Base-by-base conservation (phyloP, 371 early-diverging fungal species). In the Catenaria anguillulae region DNA sequence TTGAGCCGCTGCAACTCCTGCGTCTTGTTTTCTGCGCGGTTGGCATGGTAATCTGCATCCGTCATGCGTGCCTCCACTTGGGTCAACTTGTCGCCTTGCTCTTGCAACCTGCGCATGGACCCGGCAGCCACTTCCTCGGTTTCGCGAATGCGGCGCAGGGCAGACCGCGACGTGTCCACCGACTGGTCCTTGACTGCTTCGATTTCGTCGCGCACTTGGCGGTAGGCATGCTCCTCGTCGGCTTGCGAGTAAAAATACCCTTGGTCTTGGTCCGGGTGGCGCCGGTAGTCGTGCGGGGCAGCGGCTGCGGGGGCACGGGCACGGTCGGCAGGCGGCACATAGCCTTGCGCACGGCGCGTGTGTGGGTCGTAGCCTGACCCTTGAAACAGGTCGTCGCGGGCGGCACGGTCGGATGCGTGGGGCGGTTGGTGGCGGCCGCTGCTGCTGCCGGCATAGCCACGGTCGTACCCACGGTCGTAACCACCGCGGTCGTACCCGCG, bases 1-100 rank as follows among this genome's bases (percentile, higher is more conserved):
- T 75, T 72, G 46, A 75, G 64, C 4, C 71, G 62, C 37, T 68
- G 71, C 31, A 77, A 68, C 31, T 74, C 67, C 60, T 70, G 64
- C 23, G 74, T 65, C 59, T 75, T 75, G 60, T 74, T 68, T 50
- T 71, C 73, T 26, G 70, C 56, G 52, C 67, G 63, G 56, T 70
- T 68, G 24, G 71, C 71, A 55, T 71, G 67, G 42, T 64, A 43
- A 4, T 69, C 68, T 26, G 77, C 72, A 26, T 52, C 55, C 26
- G 73, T 71, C 26, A 77, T 66, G 19, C 67, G 63, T 37, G 54
- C n/a, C 55, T 73, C 72, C 52, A 71, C 68, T 15, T 62, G 45
- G 56, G 67, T 36, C 12, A 77, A 66, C 67, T 77, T 75, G 56
- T 76, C 77, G 71, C 12, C 24, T 24, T 58, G 58, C 42, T 58